Conservation (phyloP, 2,329 filamentous ascomycete genomes). For the Trichoderma sp. region DNA sequence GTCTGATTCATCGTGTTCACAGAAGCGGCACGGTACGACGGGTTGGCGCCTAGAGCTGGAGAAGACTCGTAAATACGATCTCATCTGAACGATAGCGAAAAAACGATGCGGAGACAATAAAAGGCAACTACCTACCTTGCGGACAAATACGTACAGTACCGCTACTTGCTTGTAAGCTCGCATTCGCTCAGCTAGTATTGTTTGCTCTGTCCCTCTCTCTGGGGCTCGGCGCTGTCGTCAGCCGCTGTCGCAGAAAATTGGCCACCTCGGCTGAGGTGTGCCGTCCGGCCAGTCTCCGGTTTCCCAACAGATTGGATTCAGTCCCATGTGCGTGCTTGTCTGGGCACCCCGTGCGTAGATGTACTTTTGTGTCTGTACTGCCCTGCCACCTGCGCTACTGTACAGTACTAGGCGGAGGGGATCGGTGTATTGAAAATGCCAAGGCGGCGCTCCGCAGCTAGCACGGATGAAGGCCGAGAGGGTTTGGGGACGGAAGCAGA, state of each 20-base stretch:
- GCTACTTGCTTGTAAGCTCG: background rate
- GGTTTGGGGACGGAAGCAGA: background rate
- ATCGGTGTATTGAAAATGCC: background rate
- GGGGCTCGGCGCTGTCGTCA: slow-evolving; percentile 27
- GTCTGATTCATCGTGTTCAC: background rate
- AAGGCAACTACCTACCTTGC: too few species aligned
- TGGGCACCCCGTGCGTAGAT: background rate
- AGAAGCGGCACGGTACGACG: slow-evolving; percentile 2
- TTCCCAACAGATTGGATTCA: slow-evolving; percentile 26
- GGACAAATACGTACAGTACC: background rate
- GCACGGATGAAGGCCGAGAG: background rate
- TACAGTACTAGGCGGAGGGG: background rate
- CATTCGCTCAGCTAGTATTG: background rate
- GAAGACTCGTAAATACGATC: slow-evolving; percentile 6
- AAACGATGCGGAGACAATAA: background rate
- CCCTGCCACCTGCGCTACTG: background rate
- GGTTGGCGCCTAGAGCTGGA: background rate
- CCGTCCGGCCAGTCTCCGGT: background rate
- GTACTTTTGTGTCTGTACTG: background rate
- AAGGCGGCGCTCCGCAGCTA: background rate
- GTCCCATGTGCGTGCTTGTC: background rate
- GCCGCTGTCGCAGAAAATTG: slow-evolving; percentile 15
- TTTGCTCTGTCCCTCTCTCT: too few species aligned
- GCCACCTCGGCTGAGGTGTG: slow-evolving; percentile 26
- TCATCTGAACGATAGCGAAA: background rate